Conservation (phyloP, 805 yeast species). For the Myxozyma neglecta region DNA sequence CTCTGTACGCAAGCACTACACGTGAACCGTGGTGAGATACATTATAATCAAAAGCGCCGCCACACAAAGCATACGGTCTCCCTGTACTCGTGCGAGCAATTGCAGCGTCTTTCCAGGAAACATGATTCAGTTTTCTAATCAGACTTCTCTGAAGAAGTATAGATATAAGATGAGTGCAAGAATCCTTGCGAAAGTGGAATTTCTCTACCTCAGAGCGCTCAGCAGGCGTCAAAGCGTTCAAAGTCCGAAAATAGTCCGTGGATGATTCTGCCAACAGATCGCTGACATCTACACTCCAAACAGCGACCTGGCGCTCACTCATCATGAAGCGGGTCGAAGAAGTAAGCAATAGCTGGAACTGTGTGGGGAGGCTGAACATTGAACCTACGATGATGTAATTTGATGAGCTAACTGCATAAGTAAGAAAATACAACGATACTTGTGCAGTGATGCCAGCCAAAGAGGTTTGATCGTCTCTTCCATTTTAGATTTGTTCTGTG, state of each 20-base stretch:
- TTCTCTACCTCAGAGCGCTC: constrained; percentile 12
- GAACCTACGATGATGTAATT: constrained; percentile 5
- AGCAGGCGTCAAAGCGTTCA: neutral
- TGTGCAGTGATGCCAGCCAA: constrained; percentile 8
- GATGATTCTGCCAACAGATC: neutral
- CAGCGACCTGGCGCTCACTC: neutral
- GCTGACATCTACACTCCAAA: neutral
- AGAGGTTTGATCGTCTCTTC: no score
- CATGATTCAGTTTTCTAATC: constrained; percentile 4
- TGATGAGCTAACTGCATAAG: neutral
- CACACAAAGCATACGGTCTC: constrained; percentile 8
- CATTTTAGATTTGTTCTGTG: no score
- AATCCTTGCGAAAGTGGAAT: constrained; percentile 22
- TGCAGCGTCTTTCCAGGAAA: constrained; percentile 6
- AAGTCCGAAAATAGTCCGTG: neutral
- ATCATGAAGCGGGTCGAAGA: neutral
- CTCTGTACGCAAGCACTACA: constrained; percentile 20
- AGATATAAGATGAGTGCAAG: constrained; percentile 18
- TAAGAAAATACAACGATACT: neutral
- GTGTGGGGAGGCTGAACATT: neutral
- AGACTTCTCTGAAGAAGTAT: constrained; percentile 21
- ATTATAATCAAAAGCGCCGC: constrained; percentile 19
- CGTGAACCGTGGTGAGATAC: constrained; percentile 27
- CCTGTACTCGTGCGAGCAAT: constrained; percentile 11
- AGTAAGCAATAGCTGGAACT: neutral